Percentiles rank a stretch among this genome's conserved stretches.
Conservation (phyloP, 2,329 filamentous ascomycete genomes). For the Talaromyces rugulosus region DNA sequence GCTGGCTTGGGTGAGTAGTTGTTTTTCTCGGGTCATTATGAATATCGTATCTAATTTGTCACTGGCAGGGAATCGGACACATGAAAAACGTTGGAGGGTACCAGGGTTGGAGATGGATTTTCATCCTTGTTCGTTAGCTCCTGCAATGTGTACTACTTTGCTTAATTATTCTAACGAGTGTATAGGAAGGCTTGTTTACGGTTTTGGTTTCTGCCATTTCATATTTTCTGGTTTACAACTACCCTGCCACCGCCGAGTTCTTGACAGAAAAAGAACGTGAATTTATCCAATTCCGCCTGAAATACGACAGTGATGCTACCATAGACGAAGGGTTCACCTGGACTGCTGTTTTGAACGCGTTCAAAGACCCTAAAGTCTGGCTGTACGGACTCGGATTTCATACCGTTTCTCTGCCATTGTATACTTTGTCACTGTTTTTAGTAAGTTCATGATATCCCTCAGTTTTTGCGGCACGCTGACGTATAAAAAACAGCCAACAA, state of each 20-base stretch:
- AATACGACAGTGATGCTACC: conserved; percentile 48
- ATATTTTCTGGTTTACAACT: conserved; percentile 32
- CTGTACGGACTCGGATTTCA: conserved; percentile 56
- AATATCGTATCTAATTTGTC: conserved; percentile 67
- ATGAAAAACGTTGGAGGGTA: conserved; percentile 62
- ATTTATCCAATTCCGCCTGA: conserved; percentile 36
- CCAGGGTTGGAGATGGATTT: conserved; percentile 41
- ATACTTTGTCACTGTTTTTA: conserved; percentile 37
- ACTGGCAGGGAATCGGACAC: conserved; percentile 85
- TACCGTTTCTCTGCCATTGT: conserved; percentile 45
- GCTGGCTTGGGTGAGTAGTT: conserved; percentile 55
- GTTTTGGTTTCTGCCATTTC: conserved; percentile 57
- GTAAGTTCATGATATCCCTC: conserved; percentile 13
- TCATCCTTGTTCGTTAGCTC: conserved; percentile 56
- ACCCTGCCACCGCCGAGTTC: conserved; percentile 35
- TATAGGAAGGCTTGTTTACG: conserved; percentile 65
- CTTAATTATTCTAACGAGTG: conserved; percentile 54
- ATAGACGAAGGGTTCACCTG: conserved; percentile 62
- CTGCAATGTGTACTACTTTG: conserved; percentile 28
- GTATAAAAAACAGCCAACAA: conserved; percentile 36
- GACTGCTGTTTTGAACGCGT: conserved; percentile 59
- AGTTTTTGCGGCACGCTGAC: conserved; percentile 28
- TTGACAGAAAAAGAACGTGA: conserved; percentile 41
- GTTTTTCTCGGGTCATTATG: neutral
- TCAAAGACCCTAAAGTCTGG: conserved; percentile 67